A percentile compares a stretch with the other conserved stretches of the same genome.
phyloP scores from a whole-genome alignment of 192 early-diverging fungal genomes.

The Nowakowskiella sp. region DNA sequence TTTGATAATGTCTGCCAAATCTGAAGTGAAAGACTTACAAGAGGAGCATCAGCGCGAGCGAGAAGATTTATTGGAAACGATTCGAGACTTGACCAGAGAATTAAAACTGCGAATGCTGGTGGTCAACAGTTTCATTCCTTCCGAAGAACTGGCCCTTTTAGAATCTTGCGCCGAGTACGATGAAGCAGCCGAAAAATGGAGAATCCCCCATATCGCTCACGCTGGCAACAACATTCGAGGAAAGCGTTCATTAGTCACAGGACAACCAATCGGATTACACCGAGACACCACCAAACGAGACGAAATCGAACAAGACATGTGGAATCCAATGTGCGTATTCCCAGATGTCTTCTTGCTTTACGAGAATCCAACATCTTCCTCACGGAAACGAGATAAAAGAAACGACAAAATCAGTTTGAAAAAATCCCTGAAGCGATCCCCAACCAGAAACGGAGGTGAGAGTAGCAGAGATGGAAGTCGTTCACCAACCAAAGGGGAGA shows the following conservation, averaged over 20 bases:
- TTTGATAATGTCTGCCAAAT: slow-evolving; percentile 35
- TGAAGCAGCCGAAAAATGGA: slow-evolving; percentile 50
- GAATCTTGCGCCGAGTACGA: slow-evolving; percentile 50
- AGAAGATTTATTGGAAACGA: slow-evolving; percentile 52
- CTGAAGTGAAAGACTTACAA: slow-evolving; percentile 51
- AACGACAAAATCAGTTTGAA: slow-evolving; percentile 6
- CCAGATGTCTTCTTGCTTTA: slow-evolving; percentile 48
- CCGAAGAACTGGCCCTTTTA: slow-evolving; percentile 36
- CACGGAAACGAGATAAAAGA: slow-evolving; percentile 8
- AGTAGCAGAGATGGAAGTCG: slow-evolving; percentile 1
- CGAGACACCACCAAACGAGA: slow-evolving; percentile 23
- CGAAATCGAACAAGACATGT: slow-evolving; percentile 27
- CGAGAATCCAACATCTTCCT: slow-evolving; percentile 28
- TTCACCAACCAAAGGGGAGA: not conserved
- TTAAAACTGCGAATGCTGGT: slow-evolving; percentile 44
- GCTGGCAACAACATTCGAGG: slow-evolving; percentile 56
- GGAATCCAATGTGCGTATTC: slow-evolving; percentile 53
- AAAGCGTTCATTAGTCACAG: slow-evolving; percentile 38
- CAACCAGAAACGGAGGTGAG: slow-evolving; percentile 8
- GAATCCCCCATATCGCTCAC: slow-evolving; percentile 43
- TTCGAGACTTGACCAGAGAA: slow-evolving; percentile 48
- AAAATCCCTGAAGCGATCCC: not conserved
- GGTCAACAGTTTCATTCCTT: slow-evolving; percentile 45
- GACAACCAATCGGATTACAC: slow-evolving; percentile 20
- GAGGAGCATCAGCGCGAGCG: slow-evolving; percentile 54